Base-by-base conservation (phyloP, 305 asterid genomes). In the Galium porrigens region DNA sequence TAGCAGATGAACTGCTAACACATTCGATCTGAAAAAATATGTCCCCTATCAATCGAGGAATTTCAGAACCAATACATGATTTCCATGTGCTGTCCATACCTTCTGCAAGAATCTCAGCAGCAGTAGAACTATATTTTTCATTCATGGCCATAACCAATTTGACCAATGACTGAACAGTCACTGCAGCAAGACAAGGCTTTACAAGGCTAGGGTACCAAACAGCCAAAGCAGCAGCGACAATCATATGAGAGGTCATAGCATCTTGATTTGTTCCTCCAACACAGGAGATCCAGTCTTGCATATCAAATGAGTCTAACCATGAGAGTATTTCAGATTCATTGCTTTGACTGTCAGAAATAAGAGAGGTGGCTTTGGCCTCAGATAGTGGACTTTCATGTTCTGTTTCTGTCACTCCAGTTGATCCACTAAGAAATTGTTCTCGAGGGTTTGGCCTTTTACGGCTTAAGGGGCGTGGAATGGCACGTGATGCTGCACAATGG, bases 1-100 rank as follows among this genome's bases (percentile, higher is more conserved):
- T 82, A 54, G 80, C 69, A 61, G 90, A 79, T 74, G 83, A 72
- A 77, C 92, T 78, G 74, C 85, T 85, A 69, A 88, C 94, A 73
- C 96, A 86, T 90, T 92, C 99, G 12, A 92, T 89, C 81, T 92
- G 99, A 76, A 89, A 89, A 78, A 89, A 89, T 77, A 89, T 82
- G 73, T 92, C 99, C 58, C 84, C 90, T 25, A 92, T 82, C 65
- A 92, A 77, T 56, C 82, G 95, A 65, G 89, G 81, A 77, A 87
- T 83, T 78, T 89, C 95, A 65, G 95, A 77, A 72, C 76, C 80
- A 82, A 89, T 81, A 79, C 88, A 81, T 36, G 71, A 73, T 70
- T 80, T 86, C 99, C 99, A 92, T 58, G 95, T 92, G 74, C 87
- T 87, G 74, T 87, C 99, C 95, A 92, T 89, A 48, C 99, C 99